Evolutionary conservation across 352 stramenopile species (phyloP), one percentile per base, ranked within the genome.

Genomic region (Phytophthora brassicae): DNA sequence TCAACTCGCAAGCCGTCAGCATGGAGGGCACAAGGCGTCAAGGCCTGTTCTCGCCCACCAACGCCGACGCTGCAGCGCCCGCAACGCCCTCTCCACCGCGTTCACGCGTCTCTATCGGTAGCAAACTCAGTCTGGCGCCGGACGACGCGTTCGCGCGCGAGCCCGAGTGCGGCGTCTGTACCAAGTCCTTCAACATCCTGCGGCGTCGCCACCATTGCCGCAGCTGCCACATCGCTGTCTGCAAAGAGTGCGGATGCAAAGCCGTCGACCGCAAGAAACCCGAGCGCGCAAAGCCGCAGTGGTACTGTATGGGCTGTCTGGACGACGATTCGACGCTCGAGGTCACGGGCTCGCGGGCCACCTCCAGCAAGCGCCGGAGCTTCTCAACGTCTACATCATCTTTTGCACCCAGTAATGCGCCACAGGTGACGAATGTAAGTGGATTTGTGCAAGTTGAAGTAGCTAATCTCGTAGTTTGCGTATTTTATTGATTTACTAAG

Each of bases 141-240:
- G 75, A 79, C 39, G 72, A 77, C 43, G 68, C 58, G 22, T 95
- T 95, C 62, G 81, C 70, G 3, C 81, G 86, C 53, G 86, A 95
- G 64, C 74, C 83, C 26, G 66, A 80, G 48, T 95, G 86, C 63
- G 79, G 81, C 55, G 78, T 87, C 38, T 95, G 86, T 73, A 45
- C 68, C 48, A 88, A 89, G 61, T 81, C 77, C 35, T 95, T 95
- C 66, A 91, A 90, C 54, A 74, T 95, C 26, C 57, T 94, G 51
- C 82, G 84, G 0, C 84, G 86, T 8, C 86, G 86, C 50, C 86
- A 95, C 68, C 86, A 94, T 71, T 95, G 86, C 60, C 86, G 86
- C 53, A 78, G 74, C 31, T 95, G 86, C 64, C 83, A 92, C 71
- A 79, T 93, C 56, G 84, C 86, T 4, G 71, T 95, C 3, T 95